Evolutionary conservation across 805 yeast species (phyloP), one percentile per base, ranked within the genome.

Genomic region (Lipomyces mesembrius): DNA sequence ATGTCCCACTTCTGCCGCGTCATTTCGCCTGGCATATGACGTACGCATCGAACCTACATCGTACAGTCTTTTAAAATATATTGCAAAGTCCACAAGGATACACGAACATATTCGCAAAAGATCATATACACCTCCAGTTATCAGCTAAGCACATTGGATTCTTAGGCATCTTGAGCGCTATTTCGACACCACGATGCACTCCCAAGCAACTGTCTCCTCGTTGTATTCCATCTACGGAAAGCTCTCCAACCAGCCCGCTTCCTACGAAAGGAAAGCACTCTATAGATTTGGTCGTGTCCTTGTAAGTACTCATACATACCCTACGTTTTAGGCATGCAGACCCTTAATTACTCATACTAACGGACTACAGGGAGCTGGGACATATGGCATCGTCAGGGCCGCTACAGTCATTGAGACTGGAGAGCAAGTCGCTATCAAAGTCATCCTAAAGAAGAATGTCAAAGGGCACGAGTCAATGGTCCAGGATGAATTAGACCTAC

Each of bases 301-400:
- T 32, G 71, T 68, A 51, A 9, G 70, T 59, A 6, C 17, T 25
- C 34, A 52, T 52, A 17, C 34, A 52, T 52, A 17, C 27, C 22
- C 8, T 3, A 20, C 32, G 7, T 11, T 53, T 17, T 8, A 43
- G 49, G 22, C 11, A n/a, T n/a, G 3, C 14, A 0, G 22, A n/a
- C 49, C 22, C 11, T 5, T 9, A 56, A 11, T 1, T 14, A 20
- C 39, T 62, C 17, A 37, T 37, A 43, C 54, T 39, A 1, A 43
- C 22, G 6, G 49, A 37, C 8, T 12, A 35, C 51, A 68, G 12
- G 98, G 98, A 9, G 98, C 98, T 0, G 98, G 99, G 4, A 86
- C 96, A 0, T 95, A 92, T 78, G 98, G 99, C 52, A 88, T 94
- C 1, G 98, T 94, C 2, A 83, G 97, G 72, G 84, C 85, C 70